A percentile compares a stretch with the other conserved stretches of the same genome.
These are phyloP conservation scores for Volvariella surrecta DNA, from an alignment of 1,284 basidiomycete species.

Conservation along the genomic window DNA sequence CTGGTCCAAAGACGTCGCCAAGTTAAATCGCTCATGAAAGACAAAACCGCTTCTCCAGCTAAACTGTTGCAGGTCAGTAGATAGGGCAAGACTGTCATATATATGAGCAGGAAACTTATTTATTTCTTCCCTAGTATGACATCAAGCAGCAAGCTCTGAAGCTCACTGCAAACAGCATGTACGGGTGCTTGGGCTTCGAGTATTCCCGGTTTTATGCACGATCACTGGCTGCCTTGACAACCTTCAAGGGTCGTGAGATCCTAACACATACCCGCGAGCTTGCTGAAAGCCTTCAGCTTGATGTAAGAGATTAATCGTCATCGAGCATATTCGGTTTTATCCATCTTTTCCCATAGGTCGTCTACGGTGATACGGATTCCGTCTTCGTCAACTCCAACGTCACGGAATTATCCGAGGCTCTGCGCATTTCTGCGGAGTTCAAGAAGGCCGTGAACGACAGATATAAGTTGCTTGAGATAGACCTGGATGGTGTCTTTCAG, in stretches of 20 bases:
- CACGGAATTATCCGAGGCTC: slow-evolving; percentile 79
- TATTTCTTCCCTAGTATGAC: slow-evolving; percentile 58
- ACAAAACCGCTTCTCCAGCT: slow-evolving; percentile 65
- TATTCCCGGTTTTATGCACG: slow-evolving; percentile 97
- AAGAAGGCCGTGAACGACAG: slow-evolving; percentile 95
- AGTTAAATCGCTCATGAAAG: slow-evolving; percentile 96
- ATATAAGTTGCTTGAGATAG: slow-evolving; percentile 94
- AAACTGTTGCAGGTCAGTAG: slow-evolving; percentile 75
- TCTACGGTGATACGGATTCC: slow-evolving; percentile 98
- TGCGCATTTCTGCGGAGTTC: slow-evolving; percentile 89
- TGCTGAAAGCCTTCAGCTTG: slow-evolving; percentile 84
- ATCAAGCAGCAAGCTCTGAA: slow-evolving; percentile 98
- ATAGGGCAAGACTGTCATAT: background rate
- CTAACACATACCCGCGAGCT: slow-evolving; percentile 89
- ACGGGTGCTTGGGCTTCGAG: slow-evolving; percentile 98
- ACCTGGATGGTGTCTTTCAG: slow-evolving; percentile 92
- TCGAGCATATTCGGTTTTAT: background rate
- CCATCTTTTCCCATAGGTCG: slow-evolving; percentile 52
- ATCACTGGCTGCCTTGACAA: slow-evolving; percentile 93
- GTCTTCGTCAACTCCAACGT: slow-evolving; percentile 98
- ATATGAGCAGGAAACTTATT: background rate
- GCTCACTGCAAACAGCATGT: slow-evolving; percentile 99
- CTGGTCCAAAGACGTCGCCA: slow-evolving; percentile 85
- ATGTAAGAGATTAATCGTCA: slow-evolving; percentile 46
- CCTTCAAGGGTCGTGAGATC: slow-evolving; percentile 97